phyloP scores from a whole-genome alignment of 495 filamentous ascomycete genomes.

The Beverwykella pulmonaria region DNA sequence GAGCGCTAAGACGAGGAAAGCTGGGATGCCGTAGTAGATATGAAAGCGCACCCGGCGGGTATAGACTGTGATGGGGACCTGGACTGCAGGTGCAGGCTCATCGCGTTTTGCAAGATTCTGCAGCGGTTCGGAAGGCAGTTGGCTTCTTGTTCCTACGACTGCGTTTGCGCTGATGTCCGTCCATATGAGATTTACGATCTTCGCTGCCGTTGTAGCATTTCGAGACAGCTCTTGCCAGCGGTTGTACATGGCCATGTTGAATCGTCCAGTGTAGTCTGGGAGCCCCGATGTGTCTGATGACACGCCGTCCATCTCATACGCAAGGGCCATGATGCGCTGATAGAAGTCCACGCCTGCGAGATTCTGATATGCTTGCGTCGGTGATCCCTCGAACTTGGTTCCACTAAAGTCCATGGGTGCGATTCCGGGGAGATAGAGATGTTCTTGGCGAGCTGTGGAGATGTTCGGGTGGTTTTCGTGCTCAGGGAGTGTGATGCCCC shows the following conservation, averaged over 20 bases:
- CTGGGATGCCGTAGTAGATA: conserved; percentile 46
- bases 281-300: not conserved
- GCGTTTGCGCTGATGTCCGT: conserved; percentile 42
- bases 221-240: conserved; percentile 45
- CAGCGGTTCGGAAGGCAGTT: conserved; percentile 2
- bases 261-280: conserved; percentile 44
- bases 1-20: conserved; percentile 33
- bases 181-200: conserved; percentile 51
- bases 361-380: conserved; percentile 17
- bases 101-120: conserved; percentile 4
- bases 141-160: conserved; percentile 15
- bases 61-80: conserved; percentile 39
- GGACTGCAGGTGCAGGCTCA: not conserved
- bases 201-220: conserved; percentile 14
- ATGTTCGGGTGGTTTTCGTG: conserved; percentile 41
- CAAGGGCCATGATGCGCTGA: conserved; percentile 17
- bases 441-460: conserved; percentile 38
- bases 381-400: not conserved
- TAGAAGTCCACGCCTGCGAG: conserved; percentile 33
- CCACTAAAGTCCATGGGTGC: not conserved
- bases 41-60: conserved; percentile 42
- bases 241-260: conserved; percentile 42
- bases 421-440: conserved; percentile 41
- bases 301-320: conserved; percentile 19
- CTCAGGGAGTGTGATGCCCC: conserved; percentile 44